Evolutionary conservation across 176 grass and related monocot species (phyloP).

Genomic region (Eragrostis curvula): DNA sequence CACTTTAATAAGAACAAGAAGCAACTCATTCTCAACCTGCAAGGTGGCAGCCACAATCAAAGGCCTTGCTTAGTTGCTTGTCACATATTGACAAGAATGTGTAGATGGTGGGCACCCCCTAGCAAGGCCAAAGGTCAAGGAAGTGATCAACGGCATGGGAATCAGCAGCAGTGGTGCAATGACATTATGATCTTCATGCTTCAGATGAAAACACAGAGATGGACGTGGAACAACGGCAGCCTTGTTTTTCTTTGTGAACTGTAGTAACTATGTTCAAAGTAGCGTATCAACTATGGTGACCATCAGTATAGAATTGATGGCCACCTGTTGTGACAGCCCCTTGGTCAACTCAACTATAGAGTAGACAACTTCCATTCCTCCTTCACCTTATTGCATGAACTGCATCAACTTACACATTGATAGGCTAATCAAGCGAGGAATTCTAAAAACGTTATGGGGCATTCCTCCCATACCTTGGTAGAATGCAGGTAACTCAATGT

Average conservation of each 20-base stretch:
- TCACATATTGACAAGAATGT: conserved; percentile 7
- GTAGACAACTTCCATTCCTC: not conserved
- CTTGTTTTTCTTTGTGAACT: not conserved
- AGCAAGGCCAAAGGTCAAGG: not conserved
- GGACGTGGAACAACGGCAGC: not conserved
- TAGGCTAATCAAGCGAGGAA: not conserved
- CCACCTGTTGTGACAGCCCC: not conserved
- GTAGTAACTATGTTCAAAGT: not conserved
- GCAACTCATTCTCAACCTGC: not conserved
- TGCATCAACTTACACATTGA: not conserved
- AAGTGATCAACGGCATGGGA: not conserved
- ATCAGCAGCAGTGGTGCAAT: not conserved
- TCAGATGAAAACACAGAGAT: not conserved
- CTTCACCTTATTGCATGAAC: not conserved
- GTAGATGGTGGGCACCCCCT: not conserved
- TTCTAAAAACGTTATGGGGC: not conserved
- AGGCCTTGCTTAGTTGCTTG: conserved; percentile 1
- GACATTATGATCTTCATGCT: not conserved
- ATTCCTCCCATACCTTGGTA: not conserved
- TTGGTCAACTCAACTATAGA: not conserved
- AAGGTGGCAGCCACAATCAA: not conserved
- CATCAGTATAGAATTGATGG: not conserved
- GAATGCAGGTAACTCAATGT: not conserved
- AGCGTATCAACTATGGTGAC: not conserved
- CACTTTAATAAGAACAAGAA: not conserved